A percentile compares a stretch with the other conserved stretches of the same genome.
Evolutionary conservation across 2,329 filamentous ascomycete species (phyloP).

Genomic region (Penicillium sp.): DNA sequence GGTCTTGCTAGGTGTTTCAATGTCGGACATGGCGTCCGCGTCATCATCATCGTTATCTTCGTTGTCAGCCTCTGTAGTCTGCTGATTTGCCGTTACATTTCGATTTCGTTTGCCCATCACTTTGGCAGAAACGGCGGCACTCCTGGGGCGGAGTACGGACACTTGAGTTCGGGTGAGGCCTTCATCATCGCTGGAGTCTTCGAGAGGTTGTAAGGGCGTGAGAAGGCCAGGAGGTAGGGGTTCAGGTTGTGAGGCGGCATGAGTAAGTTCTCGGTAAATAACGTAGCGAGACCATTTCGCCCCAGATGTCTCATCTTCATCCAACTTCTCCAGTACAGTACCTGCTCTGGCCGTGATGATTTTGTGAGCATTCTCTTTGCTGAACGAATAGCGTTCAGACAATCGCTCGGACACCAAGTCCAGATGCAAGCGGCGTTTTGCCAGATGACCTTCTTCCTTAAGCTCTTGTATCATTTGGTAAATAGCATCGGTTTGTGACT

Average conservation of each 20-base stretch:
- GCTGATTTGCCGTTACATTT: slow-evolving; percentile 25
- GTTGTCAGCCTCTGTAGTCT: slow-evolving; percentile 34
- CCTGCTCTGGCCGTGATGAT: slow-evolving; percentile 36
- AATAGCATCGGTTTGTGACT: slow-evolving; percentile 37
- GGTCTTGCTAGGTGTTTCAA: slow-evolving; percentile 24
- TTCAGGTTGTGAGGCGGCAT: slow-evolving; percentile 32
- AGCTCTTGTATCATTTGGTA: slow-evolving; percentile 40
- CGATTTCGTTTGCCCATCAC: slow-evolving; percentile 44
- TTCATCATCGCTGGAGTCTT: slow-evolving; percentile 35
- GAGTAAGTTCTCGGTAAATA: slow-evolving; percentile 41
- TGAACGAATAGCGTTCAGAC: slow-evolving; percentile 29
- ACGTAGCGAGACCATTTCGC: slow-evolving; percentile 44
- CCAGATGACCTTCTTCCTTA: slow-evolving; percentile 41
- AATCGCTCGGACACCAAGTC: slow-evolving; percentile 37
- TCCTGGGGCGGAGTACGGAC: slow-evolving; percentile 47
- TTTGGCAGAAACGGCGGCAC: slow-evolving; percentile 40
- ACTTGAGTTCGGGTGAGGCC: slow-evolving; percentile 39
- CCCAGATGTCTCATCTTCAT: slow-evolving; percentile 35
- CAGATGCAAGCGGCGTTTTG: slow-evolving; percentile 42
- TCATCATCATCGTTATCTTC: slow-evolving; percentile 28
- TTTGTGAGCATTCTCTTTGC: slow-evolving; percentile 36
- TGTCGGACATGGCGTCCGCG: slow-evolving; percentile 14
- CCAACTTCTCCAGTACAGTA: slow-evolving; percentile 36
- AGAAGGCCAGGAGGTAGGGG: slow-evolving; percentile 29
- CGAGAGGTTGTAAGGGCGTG: slow-evolving; percentile 37